Base-by-base conservation (phyloP, 805 yeast species). In the Hanseniaspora thailandica region DNA sequence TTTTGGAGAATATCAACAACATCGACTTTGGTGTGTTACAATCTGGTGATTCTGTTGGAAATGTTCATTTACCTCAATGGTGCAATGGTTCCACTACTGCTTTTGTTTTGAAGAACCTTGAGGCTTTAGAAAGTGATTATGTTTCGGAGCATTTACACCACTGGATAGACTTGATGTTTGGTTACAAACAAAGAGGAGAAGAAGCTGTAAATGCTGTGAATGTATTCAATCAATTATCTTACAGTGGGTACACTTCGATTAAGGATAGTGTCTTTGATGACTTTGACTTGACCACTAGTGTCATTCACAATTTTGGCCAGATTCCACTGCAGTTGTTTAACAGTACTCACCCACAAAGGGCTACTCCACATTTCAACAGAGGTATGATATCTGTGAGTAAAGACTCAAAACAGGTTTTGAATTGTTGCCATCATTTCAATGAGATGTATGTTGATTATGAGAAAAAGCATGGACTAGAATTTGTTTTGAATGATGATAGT, bases 241-340 rank as follows among this genome's bases (percentile, higher is more conserved):
- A 87, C 62, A 82, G 82, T 52, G 96, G 96, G 2, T 86, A 89
- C 0, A 81, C 85, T 19, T 80, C 87, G 62, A 68, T 87, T 52
- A 95, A 86, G 56, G 73, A 73, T 22, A 82, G 87, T 54, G 73
- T 77, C 56, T 89, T 86, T 62, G 86, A 80, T 35, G 73, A 76
- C 56, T 74, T 81, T 57, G 71, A 80, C 36, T 90, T 95, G 0
- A 74, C 84, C 2, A 83, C 86, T 22, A 89, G 95, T 1, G 84
- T 84, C 59, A 87, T 87, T 49, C 93, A 88, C 63, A 87, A 87
- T 65, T 87, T 87, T 71, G 96, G 96, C 0, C 96, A 87, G 63
- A 87, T 95, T 0, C 96, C 96, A 1, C 62, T 76, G 47, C 85
- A 83, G 59, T 68, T 88, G 10, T 86, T 88, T 59, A 70, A 68